Evolutionary conservation across 495 filamentous ascomycete species (phyloP).

Genomic region (Penicillium maclennaniae): DNA sequence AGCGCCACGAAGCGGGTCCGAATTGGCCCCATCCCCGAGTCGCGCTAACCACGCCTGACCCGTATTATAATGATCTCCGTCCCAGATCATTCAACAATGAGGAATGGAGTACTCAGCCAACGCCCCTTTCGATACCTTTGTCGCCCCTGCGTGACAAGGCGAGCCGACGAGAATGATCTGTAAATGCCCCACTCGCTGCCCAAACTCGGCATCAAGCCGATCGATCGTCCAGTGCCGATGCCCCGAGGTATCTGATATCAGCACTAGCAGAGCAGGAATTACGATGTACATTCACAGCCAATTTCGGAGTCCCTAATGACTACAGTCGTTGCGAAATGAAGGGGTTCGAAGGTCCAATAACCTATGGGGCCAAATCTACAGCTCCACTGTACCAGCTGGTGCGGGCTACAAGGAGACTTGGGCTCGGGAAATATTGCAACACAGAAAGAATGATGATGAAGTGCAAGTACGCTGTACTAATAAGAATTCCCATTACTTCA

Average conservation of each 20-base stretch:
- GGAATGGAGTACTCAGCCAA: too few species aligned
- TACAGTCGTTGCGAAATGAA: not conserved
- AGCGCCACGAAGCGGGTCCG: too few species aligned
- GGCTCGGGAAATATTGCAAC: not conserved
- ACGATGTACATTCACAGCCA: not conserved
- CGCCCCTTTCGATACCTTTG: too few species aligned
- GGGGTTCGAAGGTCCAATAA: not conserved
- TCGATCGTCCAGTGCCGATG: not conserved
- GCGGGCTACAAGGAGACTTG: not conserved
- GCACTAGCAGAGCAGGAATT: not conserved
- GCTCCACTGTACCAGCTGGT: not conserved
- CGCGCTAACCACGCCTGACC: too few species aligned
- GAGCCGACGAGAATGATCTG: not conserved
- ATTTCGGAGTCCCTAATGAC: not conserved
- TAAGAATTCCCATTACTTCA: not conserved
- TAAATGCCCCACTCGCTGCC: not conserved
- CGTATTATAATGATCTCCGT: not conserved
- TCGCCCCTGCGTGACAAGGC: not conserved
- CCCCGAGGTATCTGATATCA: not conserved
- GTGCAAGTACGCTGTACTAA: not conserved
- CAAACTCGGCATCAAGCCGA: not conserved
- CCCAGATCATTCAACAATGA: not conserved
- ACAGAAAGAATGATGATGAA: not conserved
- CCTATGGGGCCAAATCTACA: not conserved
- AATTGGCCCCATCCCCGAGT: too few species aligned